Conservation (phyloP, 768 basidiomycete genomes). For the Pleurotus ostreatus region DNA sequence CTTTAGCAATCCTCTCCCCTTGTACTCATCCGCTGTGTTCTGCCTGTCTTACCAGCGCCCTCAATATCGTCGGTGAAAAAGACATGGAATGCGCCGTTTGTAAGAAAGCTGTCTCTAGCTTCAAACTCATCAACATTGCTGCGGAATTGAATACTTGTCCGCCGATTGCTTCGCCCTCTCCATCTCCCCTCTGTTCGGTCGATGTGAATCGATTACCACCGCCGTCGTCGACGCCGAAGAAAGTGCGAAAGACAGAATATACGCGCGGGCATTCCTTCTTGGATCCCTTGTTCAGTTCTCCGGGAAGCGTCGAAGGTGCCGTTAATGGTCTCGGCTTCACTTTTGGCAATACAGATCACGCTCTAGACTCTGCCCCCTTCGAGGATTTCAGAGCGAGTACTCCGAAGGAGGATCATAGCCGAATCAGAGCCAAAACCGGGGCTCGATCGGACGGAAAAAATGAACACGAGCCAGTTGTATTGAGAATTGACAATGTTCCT, state of each 20-base stretch:
- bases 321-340: background rate
- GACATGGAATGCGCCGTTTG: constrained; percentile 85
- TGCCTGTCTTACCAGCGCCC: constrained; percentile 75
- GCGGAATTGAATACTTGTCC: background rate
- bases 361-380: background rate
- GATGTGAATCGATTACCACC: constrained; percentile 3
- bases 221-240: constrained; percentile 6
- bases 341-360: constrained; percentile 12
- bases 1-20: constrained; percentile 66
- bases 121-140: constrained; percentile 30
- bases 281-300: constrained; percentile 32
- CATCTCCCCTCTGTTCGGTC: constrained; percentile 11
- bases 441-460: constrained; percentile 17
- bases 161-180: constrained; percentile 7
- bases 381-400: constrained; percentile 2
- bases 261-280: constrained; percentile 21
- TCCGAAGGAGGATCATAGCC: constrained; percentile 11
- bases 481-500: constrained; percentile 85
- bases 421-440: constrained; percentile 7
- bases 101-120: constrained; percentile 64
- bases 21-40: constrained; percentile 78
- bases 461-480: constrained; percentile 46
- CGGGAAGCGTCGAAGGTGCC: constrained; percentile 15
- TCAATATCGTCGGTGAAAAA: constrained; percentile 89
- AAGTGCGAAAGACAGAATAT: constrained; percentile 5